Conservation (phyloP, 2,329 filamentous ascomycete species). For the Pseudogymnoascus sp. region DNA sequence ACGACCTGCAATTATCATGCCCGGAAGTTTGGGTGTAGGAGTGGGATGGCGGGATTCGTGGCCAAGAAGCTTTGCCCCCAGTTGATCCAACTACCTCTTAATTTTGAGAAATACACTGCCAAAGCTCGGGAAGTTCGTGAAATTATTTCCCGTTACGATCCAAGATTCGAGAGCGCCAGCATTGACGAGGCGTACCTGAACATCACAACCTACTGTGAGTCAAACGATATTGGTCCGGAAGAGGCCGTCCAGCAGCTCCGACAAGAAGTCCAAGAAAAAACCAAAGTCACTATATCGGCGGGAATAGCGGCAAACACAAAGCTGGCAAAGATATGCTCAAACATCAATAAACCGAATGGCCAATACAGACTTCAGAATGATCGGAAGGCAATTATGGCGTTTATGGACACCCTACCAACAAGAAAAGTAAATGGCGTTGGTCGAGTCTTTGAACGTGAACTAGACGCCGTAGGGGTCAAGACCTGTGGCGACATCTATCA, state of each 20-base stretch:
- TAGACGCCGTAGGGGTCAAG: constrained; percentile 78
- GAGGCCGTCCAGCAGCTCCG: constrained; percentile 73
- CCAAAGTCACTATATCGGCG: constrained; percentile 82
- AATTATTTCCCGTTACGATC: constrained; percentile 79
- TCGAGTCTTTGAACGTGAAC: constrained; percentile 82
- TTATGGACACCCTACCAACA: constrained; percentile 76
- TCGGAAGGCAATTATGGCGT: constrained; percentile 66
- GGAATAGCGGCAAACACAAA: constrained; percentile 92
- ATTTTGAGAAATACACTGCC: constrained; percentile 82
- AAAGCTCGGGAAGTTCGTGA: constrained; percentile 84
- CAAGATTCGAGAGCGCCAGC: constrained; percentile 84
- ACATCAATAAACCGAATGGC: constrained; percentile 93
- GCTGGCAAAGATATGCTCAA: constrained; percentile 90
- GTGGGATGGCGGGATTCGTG: constrained; percentile 93
- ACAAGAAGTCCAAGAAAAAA: constrained; percentile 63
- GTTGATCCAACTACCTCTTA: constrained; percentile 71
- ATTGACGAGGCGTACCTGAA: constrained; percentile 97
- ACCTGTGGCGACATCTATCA: constrained; percentile 82
- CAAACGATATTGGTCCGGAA: constrained; percentile 59
- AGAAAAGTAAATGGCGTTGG: constrained; percentile 95
- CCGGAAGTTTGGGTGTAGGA: constrained; percentile 80
- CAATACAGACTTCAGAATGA: constrained; percentile 73
- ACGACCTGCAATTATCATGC: constrained; percentile 80
- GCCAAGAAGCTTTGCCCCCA: constrained; percentile 89
- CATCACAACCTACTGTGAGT: constrained; percentile 75